Base-by-base conservation (phyloP, 345 rosid species). In the Gynandropsis gynandra region DNA sequence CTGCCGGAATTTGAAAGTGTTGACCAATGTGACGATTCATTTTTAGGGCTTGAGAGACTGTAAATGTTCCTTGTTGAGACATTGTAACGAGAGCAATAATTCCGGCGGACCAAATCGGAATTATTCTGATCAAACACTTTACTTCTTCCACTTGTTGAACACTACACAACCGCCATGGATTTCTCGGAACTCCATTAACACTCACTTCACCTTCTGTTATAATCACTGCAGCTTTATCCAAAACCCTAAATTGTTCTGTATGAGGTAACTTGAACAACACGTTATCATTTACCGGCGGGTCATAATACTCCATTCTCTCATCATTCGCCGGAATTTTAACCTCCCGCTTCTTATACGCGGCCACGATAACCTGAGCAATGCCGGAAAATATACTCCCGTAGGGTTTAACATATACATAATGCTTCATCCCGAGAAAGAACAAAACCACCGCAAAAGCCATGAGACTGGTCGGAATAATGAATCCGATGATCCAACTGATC, bases 401-500 rank as follows among this genome's bases (percentile, higher is more conserved):
- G 1, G 94, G 84, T 70, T 66, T 76, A 10, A 69, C 82, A 39
- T 62, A 66, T 20, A 89, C 64, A 61, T 81, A 89, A 61, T 81
- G 32, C 58, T 53, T 76, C 7, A 50, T 80, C n/a, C 97, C 97
- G 8, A 74, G 1, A 32, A 81, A 71, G 72, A 80, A 81, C 8
- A 83, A n/a, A 24, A 71, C 16, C 13, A 83, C 42, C 7, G 94
- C 62, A n/a, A 38, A 51, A 33, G 59, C 29, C 95, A 86, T 86
- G 16, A 72, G 64, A 43, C 54, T 21, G 4, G 95, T 72, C 11
- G 95, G 90, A 2, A 89, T 68, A 4, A 74, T 75, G 44, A 81
- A 86, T 1, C 97, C 97, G 2, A 75, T 0, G 13, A 67, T 73
- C 97, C 97, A 89, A 40, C 95, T 81, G 6, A 81, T 15, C 1